Evolutionary conservation across 148 eudicot species (phyloP).

Genomic region (Pharnaceum exiguum): DNA sequence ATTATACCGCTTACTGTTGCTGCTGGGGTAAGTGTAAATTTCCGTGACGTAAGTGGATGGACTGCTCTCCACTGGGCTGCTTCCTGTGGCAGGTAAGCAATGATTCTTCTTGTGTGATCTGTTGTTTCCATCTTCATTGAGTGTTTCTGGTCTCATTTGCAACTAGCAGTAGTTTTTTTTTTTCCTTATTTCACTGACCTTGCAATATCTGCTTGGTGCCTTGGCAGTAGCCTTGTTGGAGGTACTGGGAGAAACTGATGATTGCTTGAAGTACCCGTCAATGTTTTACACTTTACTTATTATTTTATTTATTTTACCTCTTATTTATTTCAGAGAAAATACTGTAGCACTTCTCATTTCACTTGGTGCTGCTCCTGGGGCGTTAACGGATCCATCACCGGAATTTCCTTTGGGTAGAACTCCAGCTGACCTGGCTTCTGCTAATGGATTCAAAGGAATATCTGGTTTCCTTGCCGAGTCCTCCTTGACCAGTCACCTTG

Average conservation of each 20-base stretch:
- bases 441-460: conserved; percentile 63
- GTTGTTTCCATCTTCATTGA: neutral
- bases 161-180: neutral
- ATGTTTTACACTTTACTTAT: neutral
- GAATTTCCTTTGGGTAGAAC: conserved; percentile 53
- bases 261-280: too few relatives aligned
- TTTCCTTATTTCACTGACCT: neutral
- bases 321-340: conserved; percentile 40
- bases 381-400: conserved; percentile 56
- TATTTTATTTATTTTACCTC: neutral
- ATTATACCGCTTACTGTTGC: conserved; percentile 43
- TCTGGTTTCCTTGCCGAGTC: conserved; percentile 71
- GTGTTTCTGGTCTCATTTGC: neutral
- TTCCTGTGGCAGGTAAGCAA: conserved; percentile 53
- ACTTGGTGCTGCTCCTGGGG: conserved; percentile 57
- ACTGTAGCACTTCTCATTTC: conserved; percentile 50
- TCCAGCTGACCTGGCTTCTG: conserved; percentile 68
- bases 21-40: conserved; percentile 57
- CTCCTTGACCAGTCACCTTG: conserved; percentile 48
- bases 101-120: neutral
- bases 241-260: too few relatives aligned
- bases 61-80: conserved; percentile 91
- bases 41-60: conserved; percentile 66
- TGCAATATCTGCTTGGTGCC: neutral
- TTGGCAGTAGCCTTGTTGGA: neutral